Conservation (phyloP, 371 early-diverging fungal genomes). For the Lichtheimia corymbifera region DNA sequence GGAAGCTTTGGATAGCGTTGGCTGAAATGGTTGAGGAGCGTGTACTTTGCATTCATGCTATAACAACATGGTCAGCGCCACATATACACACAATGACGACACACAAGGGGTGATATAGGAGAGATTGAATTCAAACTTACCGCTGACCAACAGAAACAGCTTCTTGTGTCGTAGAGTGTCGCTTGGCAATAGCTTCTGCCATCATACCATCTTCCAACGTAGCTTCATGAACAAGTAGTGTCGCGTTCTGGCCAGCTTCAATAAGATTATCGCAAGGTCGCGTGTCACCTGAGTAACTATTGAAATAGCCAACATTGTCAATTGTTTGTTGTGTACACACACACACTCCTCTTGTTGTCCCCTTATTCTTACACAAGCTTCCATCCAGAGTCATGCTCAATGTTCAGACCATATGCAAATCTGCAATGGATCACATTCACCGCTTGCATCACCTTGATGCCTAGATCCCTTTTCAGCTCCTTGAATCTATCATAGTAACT, state of each 20-base stretch:
- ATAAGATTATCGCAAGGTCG: constrained; percentile 84
- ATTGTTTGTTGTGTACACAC: not conserved
- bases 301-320: not conserved
- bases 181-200: constrained; percentile 83
- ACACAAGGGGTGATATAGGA: not conserved
- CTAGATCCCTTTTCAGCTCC: constrained; percentile 42
- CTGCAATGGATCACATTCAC: constrained; percentile 83
- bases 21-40: constrained; percentile 97
- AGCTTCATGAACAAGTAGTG: constrained; percentile 96
- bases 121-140: constrained; percentile 28
- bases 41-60: constrained; percentile 78
- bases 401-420: constrained; percentile 75
- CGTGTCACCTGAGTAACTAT: constrained; percentile 95
- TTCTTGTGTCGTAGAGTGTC: constrained; percentile 90
- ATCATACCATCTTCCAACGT: constrained; percentile 86
- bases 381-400: constrained; percentile 68
- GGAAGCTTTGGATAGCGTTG: constrained; percentile 93
- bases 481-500: constrained; percentile 20
- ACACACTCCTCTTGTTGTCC: not conserved
- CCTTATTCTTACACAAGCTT: constrained; percentile 58
- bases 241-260: constrained; percentile 69
- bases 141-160: constrained; percentile 81
- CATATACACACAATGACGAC: constrained; percentile 3
- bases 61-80: not conserved
- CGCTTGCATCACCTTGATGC: constrained; percentile 56